Evolutionary conservation across 2,329 filamentous ascomycete species (phyloP), one percentile per base, ranked within the genome.

Genomic region (Dactylonectria macrodidyma): DNA sequence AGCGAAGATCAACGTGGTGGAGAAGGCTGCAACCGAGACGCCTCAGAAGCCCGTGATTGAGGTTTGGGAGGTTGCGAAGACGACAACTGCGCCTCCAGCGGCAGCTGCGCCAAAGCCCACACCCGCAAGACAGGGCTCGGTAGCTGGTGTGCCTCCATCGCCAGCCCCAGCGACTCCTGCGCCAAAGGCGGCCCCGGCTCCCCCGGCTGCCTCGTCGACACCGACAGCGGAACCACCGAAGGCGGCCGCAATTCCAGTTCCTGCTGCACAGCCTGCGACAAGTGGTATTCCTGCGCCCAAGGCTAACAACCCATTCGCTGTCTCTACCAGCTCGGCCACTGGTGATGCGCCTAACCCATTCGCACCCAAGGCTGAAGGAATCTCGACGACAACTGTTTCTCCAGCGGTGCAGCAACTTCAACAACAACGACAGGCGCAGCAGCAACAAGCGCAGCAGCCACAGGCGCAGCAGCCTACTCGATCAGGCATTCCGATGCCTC

Each of bases 41-140:
- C 95, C 95, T 0, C 87, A 95, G 75, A 91, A 90, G 78, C 90
- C 95, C 0, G 94, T 98, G 4, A 89, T 85, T 10, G 95, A 98
- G 80, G 95, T 98, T 0, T 98, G 94, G 93, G 90, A 92, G 70
- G 84, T 93, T 61, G 95, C 92, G 0, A 95, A 95, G 81, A 85
- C 60, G 22, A 76, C 81, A 24, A 78, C 79, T 47, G 73, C 79
- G 16, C 72, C 77, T n/a, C 75, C 77, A 5, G 69, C 75, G 19
- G 68, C 75, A 30, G 69, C 74, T 10, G 59, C 62, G 12, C 75
- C 51, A 51, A 77, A 77, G 62, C 65, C 73, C 10, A 68, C 73
- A 11, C 76, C 77, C 3, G 71, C 58, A 10, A 71, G 70, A 46
- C 77, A 75, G 55, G 66, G 66, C 3, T 71, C 76, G 12, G 66